These are phyloP conservation scores for Wickerhamomyces chaumierensis DNA, from an alignment of 805 yeast genomes.

Conservation along the genomic window DNA sequence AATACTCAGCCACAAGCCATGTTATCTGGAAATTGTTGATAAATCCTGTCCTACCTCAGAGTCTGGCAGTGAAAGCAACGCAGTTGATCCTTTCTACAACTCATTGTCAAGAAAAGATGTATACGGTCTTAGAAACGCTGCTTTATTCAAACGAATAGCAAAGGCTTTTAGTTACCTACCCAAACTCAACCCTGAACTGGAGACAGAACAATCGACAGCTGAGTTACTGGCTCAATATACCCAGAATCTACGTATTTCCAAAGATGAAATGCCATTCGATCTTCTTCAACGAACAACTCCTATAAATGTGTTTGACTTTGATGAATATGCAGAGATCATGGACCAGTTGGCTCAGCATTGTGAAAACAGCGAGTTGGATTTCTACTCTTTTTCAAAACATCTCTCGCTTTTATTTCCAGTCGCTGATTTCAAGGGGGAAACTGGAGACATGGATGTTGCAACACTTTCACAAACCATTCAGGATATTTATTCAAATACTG, in stretches of 20 bases:
- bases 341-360: slow-evolving; percentile 23
- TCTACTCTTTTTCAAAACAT: background rate
- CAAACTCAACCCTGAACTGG: background rate
- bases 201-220: slow-evolving; percentile 3
- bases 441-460: slow-evolving; percentile 1
- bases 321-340: slow-evolving; percentile 29
- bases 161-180: slow-evolving; percentile 5
- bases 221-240: slow-evolving; percentile 11
- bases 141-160: background rate
- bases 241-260: slow-evolving; percentile 3
- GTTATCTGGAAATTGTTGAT: background rate
- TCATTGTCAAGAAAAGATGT: too few species aligned
- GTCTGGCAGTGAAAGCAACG: background rate
- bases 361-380: slow-evolving; percentile 14
- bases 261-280: slow-evolving; percentile 1
- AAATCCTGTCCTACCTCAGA: too few species aligned
- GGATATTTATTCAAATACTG: slow-evolving; percentile 5
- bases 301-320: slow-evolving; percentile 17
- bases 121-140: too few species aligned
- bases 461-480: background rate
- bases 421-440: background rate
- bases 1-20: background rate
- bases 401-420: background rate
- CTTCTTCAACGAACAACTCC: slow-evolving; percentile 15
- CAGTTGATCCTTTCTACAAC: background rate